Percentiles rank a stretch among this genome's conserved stretches.
phyloP scores from a whole-genome alignment of 108 stramenopile species.

The Nitzschia putrida region DNA sequence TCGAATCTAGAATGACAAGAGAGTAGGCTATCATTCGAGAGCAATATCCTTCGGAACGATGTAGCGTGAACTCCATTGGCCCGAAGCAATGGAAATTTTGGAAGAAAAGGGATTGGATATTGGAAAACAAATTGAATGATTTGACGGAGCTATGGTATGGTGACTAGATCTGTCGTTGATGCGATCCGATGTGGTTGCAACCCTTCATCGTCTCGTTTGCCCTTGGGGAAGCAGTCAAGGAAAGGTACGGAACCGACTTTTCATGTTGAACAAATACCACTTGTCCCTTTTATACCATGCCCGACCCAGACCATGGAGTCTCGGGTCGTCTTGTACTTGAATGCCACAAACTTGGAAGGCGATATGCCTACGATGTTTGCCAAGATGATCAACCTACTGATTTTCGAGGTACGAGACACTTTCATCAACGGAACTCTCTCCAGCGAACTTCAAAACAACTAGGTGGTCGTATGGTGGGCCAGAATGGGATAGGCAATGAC shows the following conservation, averaged over 20 bases:
- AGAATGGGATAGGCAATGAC: neutral
- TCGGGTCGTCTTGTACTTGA: slow-evolving; percentile 5
- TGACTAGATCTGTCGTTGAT: neutral
- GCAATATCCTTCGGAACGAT: slow-evolving; percentile 91
- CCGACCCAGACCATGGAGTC: slow-evolving; percentile 67
- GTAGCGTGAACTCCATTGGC: slow-evolving; percentile 93
- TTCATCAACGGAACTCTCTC: slow-evolving; percentile 40
- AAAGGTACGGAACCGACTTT: slow-evolving; percentile 96
- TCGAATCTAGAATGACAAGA: slow-evolving; percentile 79
- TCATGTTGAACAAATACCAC: slow-evolving; percentile 96
- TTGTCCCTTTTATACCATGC: slow-evolving; percentile 97
- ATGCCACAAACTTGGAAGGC: slow-evolving; percentile 15
- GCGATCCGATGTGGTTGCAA: neutral
- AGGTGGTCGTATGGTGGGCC: neutral
- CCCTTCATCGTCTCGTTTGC: slow-evolving; percentile 13
- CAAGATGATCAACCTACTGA: slow-evolving; percentile 7
- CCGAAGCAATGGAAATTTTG: slow-evolving; percentile 92
- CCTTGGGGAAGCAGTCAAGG: slow-evolving; percentile 89
- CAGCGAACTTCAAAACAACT: slow-evolving; percentile 25
- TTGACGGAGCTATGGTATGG: slow-evolving; percentile 73
- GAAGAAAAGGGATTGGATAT: slow-evolving; percentile 73
- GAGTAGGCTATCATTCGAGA: slow-evolving; percentile 85
- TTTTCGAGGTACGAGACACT: slow-evolving; percentile 26
- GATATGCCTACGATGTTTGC: slow-evolving; percentile 13
- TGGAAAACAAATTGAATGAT: slow-evolving; percentile 88